Percentiles rank a stretch among this genome's conserved stretches.
These are phyloP conservation scores for Scenedesmus sp. DNA, from an alignment of 163 green algal genomes.

Conservation along the genomic window DNA sequence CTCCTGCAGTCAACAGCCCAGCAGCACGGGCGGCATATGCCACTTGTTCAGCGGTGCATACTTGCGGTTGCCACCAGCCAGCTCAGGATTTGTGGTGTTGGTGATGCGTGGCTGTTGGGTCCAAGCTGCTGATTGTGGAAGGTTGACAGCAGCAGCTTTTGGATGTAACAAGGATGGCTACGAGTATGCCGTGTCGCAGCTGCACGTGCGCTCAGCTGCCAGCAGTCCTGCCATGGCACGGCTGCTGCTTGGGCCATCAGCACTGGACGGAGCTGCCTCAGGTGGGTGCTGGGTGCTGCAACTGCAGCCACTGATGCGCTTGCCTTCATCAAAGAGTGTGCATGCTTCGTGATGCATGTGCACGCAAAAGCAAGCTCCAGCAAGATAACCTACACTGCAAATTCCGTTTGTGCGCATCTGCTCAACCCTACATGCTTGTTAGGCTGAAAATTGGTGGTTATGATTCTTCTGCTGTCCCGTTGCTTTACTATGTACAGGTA, in stretches of 20 bases:
- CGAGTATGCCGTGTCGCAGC: not conserved
- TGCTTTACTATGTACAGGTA: not conserved
- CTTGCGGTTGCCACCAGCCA: too few species aligned
- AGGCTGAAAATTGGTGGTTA: not conserved
- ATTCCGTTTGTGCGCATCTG: too few species aligned
- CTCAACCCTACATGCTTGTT: too few species aligned
- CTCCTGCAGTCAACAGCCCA: not conserved
- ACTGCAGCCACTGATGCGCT: not conserved
- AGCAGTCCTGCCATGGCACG: not conserved
- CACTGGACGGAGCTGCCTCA: not conserved
- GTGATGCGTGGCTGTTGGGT: not conserved
- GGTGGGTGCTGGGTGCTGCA: not conserved
- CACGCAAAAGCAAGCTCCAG: too few species aligned
- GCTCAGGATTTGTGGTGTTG: too few species aligned
- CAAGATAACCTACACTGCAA: too few species aligned
- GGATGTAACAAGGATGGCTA: too few species aligned
- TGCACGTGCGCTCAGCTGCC: not conserved
- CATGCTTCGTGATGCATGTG: too few species aligned
- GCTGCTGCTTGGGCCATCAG: not conserved
- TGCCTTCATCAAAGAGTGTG: too few species aligned
- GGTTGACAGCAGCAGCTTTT: not conserved
- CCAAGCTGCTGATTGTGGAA: not conserved
- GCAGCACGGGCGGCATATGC: not conserved
- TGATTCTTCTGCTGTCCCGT: not conserved
- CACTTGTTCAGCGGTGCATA: not conserved